A percentile compares a stretch with the other conserved stretches of the same genome.
phyloP scores from a whole-genome alignment of 805 yeast genomes.

The Debaryomyces hansenii region DNA sequence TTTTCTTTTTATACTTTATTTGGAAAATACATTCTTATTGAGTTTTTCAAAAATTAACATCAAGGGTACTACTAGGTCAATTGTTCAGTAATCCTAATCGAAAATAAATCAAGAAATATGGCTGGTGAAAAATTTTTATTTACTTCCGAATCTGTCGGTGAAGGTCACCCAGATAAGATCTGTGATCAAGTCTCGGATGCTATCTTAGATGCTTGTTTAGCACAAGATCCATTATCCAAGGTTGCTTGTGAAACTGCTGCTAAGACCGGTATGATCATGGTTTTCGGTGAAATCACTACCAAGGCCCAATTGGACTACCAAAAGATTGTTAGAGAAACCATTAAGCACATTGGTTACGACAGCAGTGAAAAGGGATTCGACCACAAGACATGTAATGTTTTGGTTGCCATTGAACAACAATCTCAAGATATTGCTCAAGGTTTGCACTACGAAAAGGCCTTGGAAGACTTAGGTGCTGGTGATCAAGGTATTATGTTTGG shows the following conservation, averaged over 20 bases:
- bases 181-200: slow-evolving; percentile 99
- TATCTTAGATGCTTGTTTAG: slow-evolving; percentile 94
- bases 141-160: slow-evolving; percentile 91
- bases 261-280: slow-evolving; percentile 99
- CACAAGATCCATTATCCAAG: slow-evolving; percentile 94
- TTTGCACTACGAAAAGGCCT: slow-evolving; percentile 91
- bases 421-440: slow-evolving; percentile 99
- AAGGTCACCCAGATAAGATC: slow-evolving; percentile 93
- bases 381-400: slow-evolving; percentile 98
- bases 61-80: neutral
- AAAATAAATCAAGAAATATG: slow-evolving; percentile 4
- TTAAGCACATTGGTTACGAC: slow-evolving; percentile 98
- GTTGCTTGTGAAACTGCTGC: slow-evolving; percentile 99
- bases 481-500: slow-evolving; percentile 99
- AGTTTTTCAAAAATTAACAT: neutral
- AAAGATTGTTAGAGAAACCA: slow-evolving; percentile 96
- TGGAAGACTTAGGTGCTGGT: slow-evolving; percentile 99
- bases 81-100: neutral
- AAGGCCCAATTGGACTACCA: slow-evolving; percentile 94
- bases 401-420: slow-evolving; percentile 99
- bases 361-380: slow-evolving; percentile 95
- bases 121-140: slow-evolving; percentile 51
- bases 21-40: neutral
- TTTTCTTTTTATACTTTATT: neutral
- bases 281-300: slow-evolving; percentile 99